Evolutionary conservation across 768 basidiomycete species (phyloP), one percentile per base, ranked within the genome.

Genomic region (Lactarius hatsudake): DNA sequence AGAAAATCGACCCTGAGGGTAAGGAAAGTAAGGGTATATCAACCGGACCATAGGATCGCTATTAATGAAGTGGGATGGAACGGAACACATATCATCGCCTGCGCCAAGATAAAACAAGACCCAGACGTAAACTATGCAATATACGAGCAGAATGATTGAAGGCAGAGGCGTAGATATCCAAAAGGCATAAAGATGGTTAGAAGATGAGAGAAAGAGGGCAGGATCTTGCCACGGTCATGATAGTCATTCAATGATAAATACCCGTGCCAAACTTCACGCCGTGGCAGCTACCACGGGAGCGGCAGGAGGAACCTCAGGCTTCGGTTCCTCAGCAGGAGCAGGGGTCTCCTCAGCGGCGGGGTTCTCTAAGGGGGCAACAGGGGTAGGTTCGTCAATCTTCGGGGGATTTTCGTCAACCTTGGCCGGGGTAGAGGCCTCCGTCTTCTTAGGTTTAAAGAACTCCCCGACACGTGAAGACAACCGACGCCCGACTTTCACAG

Each of bases 361-460:
- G 76, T 90, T 84, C 81, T 93, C 92, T 71, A 96, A 82, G 66
- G 94, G 93, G 63, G 91, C 92, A 69, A 94, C 86, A 13, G 89
- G 89, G 36, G 83, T 73, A 59, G 91, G 91, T 79, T 91, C 87
- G 59, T 93, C 94, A 71, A 95, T 90, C 82, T 88, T 87, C 71
- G 94, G 93, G 45, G 94, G 92, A 76, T 92, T 83, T 81, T 94
- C 91, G 69, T 93, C 89, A 65, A 94, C 91, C 83, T 93, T 94
- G 56, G 91, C 82, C 64, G 93, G 86, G 7, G 87, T 75, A 13
- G 82, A 74, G 42, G 86, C 1, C 59, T 69, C 69, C n/a, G 18
- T 6, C 63, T 86, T 91, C 81, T 84, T 91, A 63, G 83, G 59
- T 83, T 89, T 93, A 86, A 96, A 92, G 78, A 96, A 84, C 62